A percentile compares a stretch with the other conserved stretches of the same genome.
Evolutionary conservation across 306 rosid genomes (phyloP).

Genomic region (Glycine tomentella): DNA sequence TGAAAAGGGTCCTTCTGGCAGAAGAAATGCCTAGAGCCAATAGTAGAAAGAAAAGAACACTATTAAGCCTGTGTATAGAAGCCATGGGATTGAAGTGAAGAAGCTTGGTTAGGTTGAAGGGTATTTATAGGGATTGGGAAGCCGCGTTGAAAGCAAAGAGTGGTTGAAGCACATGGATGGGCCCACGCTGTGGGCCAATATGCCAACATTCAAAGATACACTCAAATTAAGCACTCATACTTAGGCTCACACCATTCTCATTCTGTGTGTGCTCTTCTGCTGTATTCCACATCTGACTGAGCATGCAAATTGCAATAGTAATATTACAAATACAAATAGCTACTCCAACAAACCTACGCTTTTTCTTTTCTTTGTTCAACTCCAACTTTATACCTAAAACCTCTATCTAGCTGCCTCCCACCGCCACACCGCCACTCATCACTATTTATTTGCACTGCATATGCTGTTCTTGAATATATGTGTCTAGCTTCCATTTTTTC

Average conservation of each 20-base stretch:
- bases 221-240: not conserved
- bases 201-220: conserved; percentile 27
- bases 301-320: not conserved
- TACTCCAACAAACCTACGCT: conserved; percentile 14
- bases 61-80: conserved; percentile 44
- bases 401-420: conserved; percentile 9
- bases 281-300: conserved; percentile 64
- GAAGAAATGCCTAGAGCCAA: conserved; percentile 64
- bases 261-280: conserved; percentile 61
- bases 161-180: conserved; percentile 67
- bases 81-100: conserved; percentile 56
- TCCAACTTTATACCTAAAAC: conserved; percentile 33
- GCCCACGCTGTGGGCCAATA: conserved; percentile 56
- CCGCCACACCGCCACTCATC: conserved; percentile 35
- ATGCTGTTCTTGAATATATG: not conserved
- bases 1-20: conserved; percentile 63
- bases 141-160: conserved; percentile 48
- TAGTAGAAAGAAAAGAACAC: conserved; percentile 54
- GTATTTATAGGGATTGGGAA: conserved; percentile 61
- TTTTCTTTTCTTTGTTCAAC: conserved; percentile 6
- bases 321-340: conserved; percentile 4
- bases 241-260: not conserved
- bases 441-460: conserved; percentile 34
- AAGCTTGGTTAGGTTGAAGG: not conserved
- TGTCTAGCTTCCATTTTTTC: not conserved